A percentile compares a stretch with the other conserved stretches of the same genome.
These are phyloP conservation scores for Microsporum audouinii DNA, from an alignment of 2,329 filamentous ascomycete species.

Conservation along the genomic window DNA sequence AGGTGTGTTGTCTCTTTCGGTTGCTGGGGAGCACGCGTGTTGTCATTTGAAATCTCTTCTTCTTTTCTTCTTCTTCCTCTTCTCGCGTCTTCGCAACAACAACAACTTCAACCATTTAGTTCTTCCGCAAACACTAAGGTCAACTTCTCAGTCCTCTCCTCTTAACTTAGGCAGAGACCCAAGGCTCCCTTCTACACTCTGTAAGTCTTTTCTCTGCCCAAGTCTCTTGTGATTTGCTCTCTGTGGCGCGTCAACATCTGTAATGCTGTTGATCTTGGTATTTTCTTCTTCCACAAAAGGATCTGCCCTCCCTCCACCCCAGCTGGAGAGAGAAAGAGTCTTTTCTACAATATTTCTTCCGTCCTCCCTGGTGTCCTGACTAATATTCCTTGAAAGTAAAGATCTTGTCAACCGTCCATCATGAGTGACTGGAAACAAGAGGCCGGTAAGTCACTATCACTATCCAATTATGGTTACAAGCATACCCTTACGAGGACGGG, in stretches of 20 bases:
- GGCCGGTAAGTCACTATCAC: neutral
- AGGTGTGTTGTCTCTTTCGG: neutral
- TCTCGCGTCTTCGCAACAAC: neutral
- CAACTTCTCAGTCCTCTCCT: neutral
- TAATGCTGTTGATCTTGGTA: neutral
- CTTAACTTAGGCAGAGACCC: neutral
- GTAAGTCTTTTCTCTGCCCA: neutral
- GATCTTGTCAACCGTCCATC: neutral
- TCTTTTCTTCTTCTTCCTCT: neutral
- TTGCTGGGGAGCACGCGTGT: neutral
- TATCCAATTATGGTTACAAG: no score
- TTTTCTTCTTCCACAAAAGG: neutral
- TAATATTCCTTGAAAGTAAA: neutral
- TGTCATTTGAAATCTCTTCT: neutral
- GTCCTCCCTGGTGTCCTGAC: neutral
- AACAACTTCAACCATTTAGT: neutral
- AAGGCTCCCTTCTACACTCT: neutral
- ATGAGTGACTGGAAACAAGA: conserved; percentile 9
- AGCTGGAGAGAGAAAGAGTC: no score
- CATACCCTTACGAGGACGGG: neutral
- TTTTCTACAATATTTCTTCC: neutral
- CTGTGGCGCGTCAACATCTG: neutral
- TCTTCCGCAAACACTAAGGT: neutral
- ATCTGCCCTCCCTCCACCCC: neutral
- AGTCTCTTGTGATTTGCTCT: neutral